Evolutionary conservation across 129 eudicot species (phyloP), one percentile per base, ranked within the genome.

Genomic region (Scalesia atractyloides): DNA sequence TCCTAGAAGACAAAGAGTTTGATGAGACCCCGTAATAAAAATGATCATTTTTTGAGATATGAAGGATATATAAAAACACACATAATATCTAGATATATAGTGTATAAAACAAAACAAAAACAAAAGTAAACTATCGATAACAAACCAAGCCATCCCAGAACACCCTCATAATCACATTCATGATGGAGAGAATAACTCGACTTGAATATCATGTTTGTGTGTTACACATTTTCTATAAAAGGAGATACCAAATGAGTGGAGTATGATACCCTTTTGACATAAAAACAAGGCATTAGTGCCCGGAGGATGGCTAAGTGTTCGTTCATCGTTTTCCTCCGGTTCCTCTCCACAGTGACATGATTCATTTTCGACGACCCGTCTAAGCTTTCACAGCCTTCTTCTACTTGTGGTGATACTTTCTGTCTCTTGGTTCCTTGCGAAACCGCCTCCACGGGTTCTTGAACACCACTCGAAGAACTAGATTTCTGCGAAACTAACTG

Each of bases 281-380:
- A 94, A 66, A 94, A 94, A 74, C 90, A 88, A 75, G 99, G 99
- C 99, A 88, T 95, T 20, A 95, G 87, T 18, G 97, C 80, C 36
- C 99, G 89, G 61, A 95, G 83, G 49, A 91, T 91, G 7, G 75
- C 57, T 52, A 95, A 81, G 80, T 95, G 93, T 57, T 95, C 92
- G 56, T 95, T 95, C 97, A 95, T 95, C 72, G 89, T 96, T 84
- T 90, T 95, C 82, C 99, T 88, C 16, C 99, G 58, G 73, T 91
- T 91, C 65, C 99, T 75, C 82, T 91, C 99, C 67, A 95, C 99
- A 0, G 96, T 80, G 52, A 95, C 93, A 41, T 95, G 99, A 33
- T 90, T 83, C 5, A 80, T 68, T 80, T 81, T 90, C 11, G 67
- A 74, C 51, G 57, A 83, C 18, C 82, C 88, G 15, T 85, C 89